A percentile compares a stretch with the other conserved stretches of the same genome.
These are phyloP conservation scores for Cardamine resedifolia DNA, from an alignment of 345 rosid species.

Conservation along the genomic window DNA sequence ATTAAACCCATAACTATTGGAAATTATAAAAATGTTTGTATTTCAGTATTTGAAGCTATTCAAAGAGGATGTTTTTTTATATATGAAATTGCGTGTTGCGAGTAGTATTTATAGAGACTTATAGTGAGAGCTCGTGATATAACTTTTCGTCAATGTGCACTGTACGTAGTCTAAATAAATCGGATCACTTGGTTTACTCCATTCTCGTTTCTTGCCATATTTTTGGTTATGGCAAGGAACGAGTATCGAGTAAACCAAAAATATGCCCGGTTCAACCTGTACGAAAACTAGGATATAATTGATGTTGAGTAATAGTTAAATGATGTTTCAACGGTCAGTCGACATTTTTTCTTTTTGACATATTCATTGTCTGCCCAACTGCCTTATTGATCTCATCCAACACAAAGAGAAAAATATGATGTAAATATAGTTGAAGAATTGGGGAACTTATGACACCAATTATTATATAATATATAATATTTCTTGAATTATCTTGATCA, in stretches of 20 bases:
- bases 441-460: constrained; percentile 28
- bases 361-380: constrained; percentile 23
- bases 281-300: background rate
- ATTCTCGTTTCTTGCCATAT: too few species aligned
- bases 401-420: constrained; percentile 21
- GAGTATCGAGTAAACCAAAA: constrained; percentile 15
- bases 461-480: too few species aligned
- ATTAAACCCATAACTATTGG: constrained; percentile 10
- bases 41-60: background rate
- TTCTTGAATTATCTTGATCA: constrained; percentile 2
- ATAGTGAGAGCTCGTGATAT: constrained; percentile 4
- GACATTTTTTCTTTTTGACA: background rate
- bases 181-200: constrained; percentile 17
- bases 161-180: constrained; percentile 1
- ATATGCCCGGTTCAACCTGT: constrained; percentile 11
- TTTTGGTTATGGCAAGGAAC: constrained; percentile 3
- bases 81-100: constrained; percentile 11
- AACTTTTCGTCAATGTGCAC: constrained; percentile 2
- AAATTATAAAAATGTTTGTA: too few species aligned
- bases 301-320: constrained; percentile 25
- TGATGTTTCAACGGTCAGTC: constrained; percentile 16
- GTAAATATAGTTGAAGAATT: constrained; percentile 31
- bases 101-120: constrained; percentile 11
- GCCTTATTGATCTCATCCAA: constrained; percentile 36
- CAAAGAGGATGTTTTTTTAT: constrained; percentile 1